phyloP scores from a whole-genome alignment of 2,329 filamentous ascomycete genomes.

The Corniculantispora saksenae region DNA sequence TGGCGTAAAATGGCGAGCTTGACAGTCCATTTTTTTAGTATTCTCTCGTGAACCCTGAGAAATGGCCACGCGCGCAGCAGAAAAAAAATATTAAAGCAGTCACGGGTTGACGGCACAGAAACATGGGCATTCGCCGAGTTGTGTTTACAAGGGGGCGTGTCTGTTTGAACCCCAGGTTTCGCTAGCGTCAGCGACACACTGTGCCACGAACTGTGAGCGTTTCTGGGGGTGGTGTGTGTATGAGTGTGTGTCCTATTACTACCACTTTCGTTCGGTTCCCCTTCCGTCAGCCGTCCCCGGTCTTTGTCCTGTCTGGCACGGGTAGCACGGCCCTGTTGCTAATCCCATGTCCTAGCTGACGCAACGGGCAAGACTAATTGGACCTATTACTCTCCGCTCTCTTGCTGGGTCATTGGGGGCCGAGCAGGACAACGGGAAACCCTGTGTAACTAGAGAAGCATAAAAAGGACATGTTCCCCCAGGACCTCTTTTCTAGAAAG shows the following conservation, averaged over 20 bases:
- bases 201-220: background rate
- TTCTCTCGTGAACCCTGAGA: background rate
- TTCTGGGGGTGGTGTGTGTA: no score
- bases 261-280: no score
- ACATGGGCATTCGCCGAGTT: background rate
- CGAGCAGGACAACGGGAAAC: background rate
- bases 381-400: background rate
- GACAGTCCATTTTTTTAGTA: background rate
- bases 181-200: background rate
- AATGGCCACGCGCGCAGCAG: background rate
- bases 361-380: background rate
- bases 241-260: background rate
- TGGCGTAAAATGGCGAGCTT: constrained; percentile 3
- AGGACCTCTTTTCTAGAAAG: background rate
- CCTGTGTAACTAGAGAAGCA: constrained; percentile 2
- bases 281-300: background rate
- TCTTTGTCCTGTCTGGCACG: background rate
- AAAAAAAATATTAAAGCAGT: background rate
- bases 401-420: background rate
- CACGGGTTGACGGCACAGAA: background rate
- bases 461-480: constrained; percentile 10
- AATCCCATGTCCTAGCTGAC: constrained; percentile 18
- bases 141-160: background rate
- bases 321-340: constrained; percentile 13
- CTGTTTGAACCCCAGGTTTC: background rate